Conservation (phyloP, 306 rosid genomes). For the Cicer judaicum region DNA sequence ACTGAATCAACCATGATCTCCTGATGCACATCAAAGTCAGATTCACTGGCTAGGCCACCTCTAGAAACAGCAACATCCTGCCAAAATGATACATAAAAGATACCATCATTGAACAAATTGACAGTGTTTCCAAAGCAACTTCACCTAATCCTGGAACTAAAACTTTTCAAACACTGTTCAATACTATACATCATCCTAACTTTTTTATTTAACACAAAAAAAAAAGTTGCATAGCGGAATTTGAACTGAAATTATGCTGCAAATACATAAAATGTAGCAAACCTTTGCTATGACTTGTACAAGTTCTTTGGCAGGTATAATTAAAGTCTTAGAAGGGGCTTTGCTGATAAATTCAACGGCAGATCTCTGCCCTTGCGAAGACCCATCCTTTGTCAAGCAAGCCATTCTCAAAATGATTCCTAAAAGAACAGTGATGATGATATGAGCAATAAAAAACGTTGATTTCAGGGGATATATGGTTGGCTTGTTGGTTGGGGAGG, state of each 20-base stretch:
- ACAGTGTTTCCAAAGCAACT: constrained; percentile 20
- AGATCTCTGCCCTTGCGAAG: constrained; percentile 71
- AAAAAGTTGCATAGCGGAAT: neutral
- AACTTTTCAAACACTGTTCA: constrained; percentile 21
- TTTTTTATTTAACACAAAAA: neutral
- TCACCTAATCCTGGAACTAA: constrained; percentile 21
- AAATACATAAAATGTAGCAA: constrained; percentile 47
- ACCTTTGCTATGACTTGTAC: constrained; percentile 97
- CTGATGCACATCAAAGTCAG: constrained; percentile 58
- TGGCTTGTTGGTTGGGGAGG: neutral
- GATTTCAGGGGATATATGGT: neutral
- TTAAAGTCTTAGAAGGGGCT: constrained; percentile 71
- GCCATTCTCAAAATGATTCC: constrained; percentile 88
- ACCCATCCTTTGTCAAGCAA: constrained; percentile 75
- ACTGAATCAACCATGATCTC: constrained; percentile 85
- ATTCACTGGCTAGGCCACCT: constrained; percentile 62
- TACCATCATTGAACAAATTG: constrained; percentile 38
- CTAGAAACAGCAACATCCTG: constrained; percentile 77
- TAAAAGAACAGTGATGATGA: constrained; percentile 48
- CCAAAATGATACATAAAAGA: constrained; percentile 43
- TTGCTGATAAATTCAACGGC: constrained; percentile 62
- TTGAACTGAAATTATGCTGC: constrained; percentile 18
- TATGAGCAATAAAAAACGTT: constrained; percentile 5
- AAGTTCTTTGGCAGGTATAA: constrained; percentile 77
- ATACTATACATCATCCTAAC: constrained; percentile 10